These are phyloP conservation scores for Flaveria linearis DNA, from an alignment of 129 eudicot species.

Conservation along the genomic window DNA sequence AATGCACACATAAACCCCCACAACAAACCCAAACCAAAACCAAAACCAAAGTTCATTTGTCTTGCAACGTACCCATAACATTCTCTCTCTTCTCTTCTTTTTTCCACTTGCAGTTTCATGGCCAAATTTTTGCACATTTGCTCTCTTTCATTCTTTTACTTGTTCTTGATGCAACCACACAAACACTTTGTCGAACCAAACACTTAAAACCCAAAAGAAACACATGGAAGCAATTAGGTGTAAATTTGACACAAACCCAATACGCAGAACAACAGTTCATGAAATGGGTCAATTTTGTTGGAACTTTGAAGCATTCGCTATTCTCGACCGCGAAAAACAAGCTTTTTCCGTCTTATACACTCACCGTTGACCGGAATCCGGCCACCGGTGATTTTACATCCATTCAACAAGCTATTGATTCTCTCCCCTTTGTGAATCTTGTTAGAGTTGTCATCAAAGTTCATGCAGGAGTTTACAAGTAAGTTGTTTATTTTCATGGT, in stretches of 20 bases:
- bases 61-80: constrained; percentile 34
- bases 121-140: constrained; percentile 38
- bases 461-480: constrained; percentile 94
- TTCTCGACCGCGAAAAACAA: constrained; percentile 77
- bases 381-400: constrained; percentile 73
- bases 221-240: constrained; percentile 44
- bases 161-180: constrained; percentile 35
- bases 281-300: constrained; percentile 90
- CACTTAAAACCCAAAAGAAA: constrained; percentile 47
- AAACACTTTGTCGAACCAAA: constrained; percentile 55
- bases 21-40: constrained; percentile 20
- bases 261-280: constrained; percentile 79
- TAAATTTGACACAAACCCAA: constrained; percentile 70
- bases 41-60: constrained; percentile 19
- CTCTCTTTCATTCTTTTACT: constrained; percentile 42
- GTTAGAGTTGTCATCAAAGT: constrained; percentile 76
- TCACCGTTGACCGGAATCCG: constrained; percentile 79
- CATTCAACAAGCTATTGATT: constrained; percentile 87
- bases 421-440: constrained; percentile 75
- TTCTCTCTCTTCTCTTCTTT: constrained; percentile 30
- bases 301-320: constrained; percentile 73
- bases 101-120: constrained; percentile 44
- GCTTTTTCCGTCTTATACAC: constrained; percentile 64
- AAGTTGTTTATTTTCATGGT: constrained; percentile 30
- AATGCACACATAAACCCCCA: constrained; percentile 31